phyloP scores from a whole-genome alignment of 805 yeast species.

The Zygotorulaspora danielsina region DNA sequence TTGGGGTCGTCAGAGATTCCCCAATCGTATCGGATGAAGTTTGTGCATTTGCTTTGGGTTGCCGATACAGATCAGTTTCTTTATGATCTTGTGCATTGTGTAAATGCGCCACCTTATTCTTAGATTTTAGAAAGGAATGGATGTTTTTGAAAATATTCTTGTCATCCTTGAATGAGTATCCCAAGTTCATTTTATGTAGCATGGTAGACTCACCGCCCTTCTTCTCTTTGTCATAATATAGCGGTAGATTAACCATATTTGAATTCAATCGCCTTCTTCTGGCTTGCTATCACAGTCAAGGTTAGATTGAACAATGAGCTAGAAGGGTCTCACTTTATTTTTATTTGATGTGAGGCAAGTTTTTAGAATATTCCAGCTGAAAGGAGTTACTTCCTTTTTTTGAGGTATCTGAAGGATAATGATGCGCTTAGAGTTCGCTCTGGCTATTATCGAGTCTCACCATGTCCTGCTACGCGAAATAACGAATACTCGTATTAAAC shows the following conservation, averaged over 20 bases:
- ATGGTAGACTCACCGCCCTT: slow-evolving; percentile 6
- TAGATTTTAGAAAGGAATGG: slow-evolving; percentile 22
- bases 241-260: slow-evolving; percentile 7
- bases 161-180: slow-evolving; percentile 24
- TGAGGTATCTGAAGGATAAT: neutral
- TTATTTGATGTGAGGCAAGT: too few relatives aligned
- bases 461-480: neutral
- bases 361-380: too few relatives aligned
- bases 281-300: too few relatives aligned
- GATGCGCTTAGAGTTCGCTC: too few relatives aligned
- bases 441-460: neutral
- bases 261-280: neutral
- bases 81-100: too few relatives aligned
- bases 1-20: neutral
- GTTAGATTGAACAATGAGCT: too few relatives aligned
- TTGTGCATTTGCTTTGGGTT: neutral
- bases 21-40: neutral
- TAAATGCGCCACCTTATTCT: slow-evolving; percentile 5
- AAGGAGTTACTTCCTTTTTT: neutral
- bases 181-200: slow-evolving; percentile 18
- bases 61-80: neutral
- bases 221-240: slow-evolving; percentile 9
- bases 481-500: neutral
- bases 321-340: too few relatives aligned
- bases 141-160: slow-evolving; percentile 24